phyloP scores from a whole-genome alignment of 495 filamentous ascomycete genomes.

The Cryomyces minteri region DNA sequence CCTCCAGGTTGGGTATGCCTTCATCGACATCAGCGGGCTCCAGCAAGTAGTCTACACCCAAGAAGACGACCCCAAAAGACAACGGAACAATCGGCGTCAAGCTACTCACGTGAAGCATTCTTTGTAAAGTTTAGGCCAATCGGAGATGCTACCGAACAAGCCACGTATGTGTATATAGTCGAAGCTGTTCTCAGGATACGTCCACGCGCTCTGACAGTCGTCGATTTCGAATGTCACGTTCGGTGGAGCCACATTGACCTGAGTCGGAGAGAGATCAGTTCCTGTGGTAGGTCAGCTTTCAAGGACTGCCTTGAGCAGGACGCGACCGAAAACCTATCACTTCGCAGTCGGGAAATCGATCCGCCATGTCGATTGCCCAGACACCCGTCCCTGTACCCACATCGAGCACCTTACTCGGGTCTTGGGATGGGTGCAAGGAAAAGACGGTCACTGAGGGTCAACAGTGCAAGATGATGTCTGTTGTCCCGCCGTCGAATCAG shows the following conservation, averaged over 20 bases:
- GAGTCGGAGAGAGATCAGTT: slow-evolving; percentile 2
- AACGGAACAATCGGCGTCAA: too few species aligned
- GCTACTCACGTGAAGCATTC: slow-evolving; percentile 5
- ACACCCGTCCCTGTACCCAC: slow-evolving; percentile 19
- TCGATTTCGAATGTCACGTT: slow-evolving; percentile 35
- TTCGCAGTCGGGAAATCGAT: neutral
- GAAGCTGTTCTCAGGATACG: slow-evolving; percentile 23
- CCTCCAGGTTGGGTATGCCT: slow-evolving; percentile 12
- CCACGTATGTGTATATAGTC: slow-evolving; percentile 38
- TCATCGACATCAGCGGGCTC: neutral
- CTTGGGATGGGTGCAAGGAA: slow-evolving; percentile 13
- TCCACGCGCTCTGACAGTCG: slow-evolving; percentile 28
- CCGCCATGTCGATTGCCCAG: slow-evolving; percentile 14
- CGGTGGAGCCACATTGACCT: slow-evolving; percentile 20
- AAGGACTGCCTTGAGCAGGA: neutral
- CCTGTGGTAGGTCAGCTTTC: neutral
- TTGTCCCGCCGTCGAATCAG: neutral
- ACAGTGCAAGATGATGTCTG: slow-evolving; percentile 12
- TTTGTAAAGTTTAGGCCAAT: slow-evolving; percentile 28
- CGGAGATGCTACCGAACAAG: slow-evolving; percentile 28
- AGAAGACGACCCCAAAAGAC: neutral
- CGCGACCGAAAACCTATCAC: neutral
- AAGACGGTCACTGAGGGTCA: slow-evolving; percentile 14
- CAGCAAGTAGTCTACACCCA: neutral
- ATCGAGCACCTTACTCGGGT: slow-evolving; percentile 15